Evolutionary conservation across 345 rosid species (phyloP).

Genomic region (Salix purpurea): DNA sequence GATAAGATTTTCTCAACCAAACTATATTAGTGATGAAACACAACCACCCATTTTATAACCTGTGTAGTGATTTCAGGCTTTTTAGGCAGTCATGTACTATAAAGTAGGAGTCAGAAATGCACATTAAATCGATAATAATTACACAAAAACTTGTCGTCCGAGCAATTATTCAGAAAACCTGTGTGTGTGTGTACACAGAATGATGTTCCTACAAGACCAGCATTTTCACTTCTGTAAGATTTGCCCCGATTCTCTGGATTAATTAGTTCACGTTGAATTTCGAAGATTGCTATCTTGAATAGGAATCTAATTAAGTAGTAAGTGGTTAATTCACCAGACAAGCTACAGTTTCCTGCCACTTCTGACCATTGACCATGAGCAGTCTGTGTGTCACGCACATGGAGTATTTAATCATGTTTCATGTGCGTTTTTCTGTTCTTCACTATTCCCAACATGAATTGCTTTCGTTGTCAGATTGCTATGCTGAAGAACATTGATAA

Average conservation of each 20-base stretch:
- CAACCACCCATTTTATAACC: background rate
- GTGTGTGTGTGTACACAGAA: background rate
- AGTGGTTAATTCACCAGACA: background rate
- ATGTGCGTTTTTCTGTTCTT: slow-evolving; percentile 18
- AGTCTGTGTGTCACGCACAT: background rate
- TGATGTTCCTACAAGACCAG: background rate
- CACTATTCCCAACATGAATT: slow-evolving; percentile 17
- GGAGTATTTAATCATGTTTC: background rate
- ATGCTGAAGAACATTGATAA: slow-evolving; percentile 10
- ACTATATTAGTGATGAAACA: slow-evolving; percentile 10
- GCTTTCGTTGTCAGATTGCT: background rate
- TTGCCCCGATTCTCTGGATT: background rate
- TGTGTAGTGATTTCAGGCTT: background rate
- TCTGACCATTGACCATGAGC: background rate
- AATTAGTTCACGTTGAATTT: background rate
- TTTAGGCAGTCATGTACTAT: background rate
- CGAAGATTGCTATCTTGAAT: background rate
- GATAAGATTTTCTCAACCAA: slow-evolving; percentile 42
- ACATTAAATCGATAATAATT: background rate
- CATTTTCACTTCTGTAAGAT: background rate
- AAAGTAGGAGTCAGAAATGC: background rate
- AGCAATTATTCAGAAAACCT: background rate
- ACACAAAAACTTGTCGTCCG: background rate
- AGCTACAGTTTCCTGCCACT: slow-evolving; percentile 2
- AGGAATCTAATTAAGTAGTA: background rate